Evolutionary conservation across 768 basidiomycete genomes (phyloP), one percentile per base, ranked within the genome.

Genomic region (Termitomyces titanicus): DNA sequence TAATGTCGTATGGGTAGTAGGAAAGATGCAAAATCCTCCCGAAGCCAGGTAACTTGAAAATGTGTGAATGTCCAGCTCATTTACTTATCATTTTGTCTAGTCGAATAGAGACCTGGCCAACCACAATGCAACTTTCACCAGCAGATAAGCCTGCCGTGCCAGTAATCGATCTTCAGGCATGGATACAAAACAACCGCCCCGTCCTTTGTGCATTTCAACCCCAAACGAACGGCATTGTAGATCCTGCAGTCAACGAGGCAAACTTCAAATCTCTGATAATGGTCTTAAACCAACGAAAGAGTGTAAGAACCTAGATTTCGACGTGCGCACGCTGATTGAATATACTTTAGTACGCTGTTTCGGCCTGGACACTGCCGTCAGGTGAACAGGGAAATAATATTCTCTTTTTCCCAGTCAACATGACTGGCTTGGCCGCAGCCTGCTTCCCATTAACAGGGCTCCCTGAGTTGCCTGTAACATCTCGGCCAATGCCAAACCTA

Each of bases 51-150:
- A 9, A 48, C 13, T 9, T 8, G 10, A n/a, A 25, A 13, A 53
- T 35, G 17, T n/a, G 3, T 37, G 38, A 38, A 34, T 35, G 39
- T 51, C 40, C 49, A 42, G 11, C 20, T 56, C 48, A 18, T 25
- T 51, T 25, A 1, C 52, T 43, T 20, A 1, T 47, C 9, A 17
- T 47, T 42, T 47, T 42, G 1, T 29, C 10, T 61, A 88, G 86
- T 51, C 79, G 68, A 43, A 58, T 74, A 7, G 73, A 80, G 2
- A 78, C 73, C 0, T 88, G 85, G 86, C 86, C 86, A 1, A 52
- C 59, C 8, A 61, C 62, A 3, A 58, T 87, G 58, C 60, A 65
- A 1, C 65, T 85, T 7, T 68, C 66, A 15, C 69, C 77, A 7
- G 71, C 77, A 22, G 68, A 68, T 39, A 75, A 79, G 39, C 74